Base-by-base conservation (phyloP, 2,329 filamentous ascomycete genomes). In the Fusarium coffeatum region DNA sequence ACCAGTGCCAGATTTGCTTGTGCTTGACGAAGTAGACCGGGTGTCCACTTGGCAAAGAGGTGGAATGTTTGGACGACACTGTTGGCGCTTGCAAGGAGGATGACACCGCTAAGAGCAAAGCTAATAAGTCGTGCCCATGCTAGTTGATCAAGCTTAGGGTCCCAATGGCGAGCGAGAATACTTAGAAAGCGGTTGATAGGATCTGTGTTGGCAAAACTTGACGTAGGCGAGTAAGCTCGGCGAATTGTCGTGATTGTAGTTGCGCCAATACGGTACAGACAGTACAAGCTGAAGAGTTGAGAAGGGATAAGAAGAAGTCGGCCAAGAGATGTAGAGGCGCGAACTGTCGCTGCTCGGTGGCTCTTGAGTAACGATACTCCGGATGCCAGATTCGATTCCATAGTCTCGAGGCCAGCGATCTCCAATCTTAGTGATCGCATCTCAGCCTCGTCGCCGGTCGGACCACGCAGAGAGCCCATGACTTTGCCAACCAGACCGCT, bases 91-190 rank as follows among this genome's bases (percentile, higher is more conserved):
- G 92, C 90, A 18, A 93, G 85, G 25, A 97, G 89, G 78, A 97
- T 96, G 51, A 94, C 88, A 20, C 93, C 93, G 10, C 91, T 93
- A 7, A 97, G 85, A 23, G 93, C 83, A 79, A 97, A 97, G 63
- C 91, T 93, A 70, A 97, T 94, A 76, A 93, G 92, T 30, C 93
- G 90, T 23, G 92, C 90, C 93, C 93, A 97, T 12, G 92, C 92
- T 13, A 89, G 86, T 75, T 93, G 92, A 80, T 97, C 92, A 27
- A 97, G 87, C 64, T 90, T 88, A 5, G 92, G 92, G 76, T 97
- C 92, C 88, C 92, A 94, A 80, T 97, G 92, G 59, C 91, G 90
- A 6, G 92, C 93, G 20, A 97, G 81, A 15, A 97, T 85, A 8
- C 92, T 92, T 11, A 97, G 87, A 66, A 95, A 86, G 69, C 93